Evolutionary conservation across 768 basidiomycete genomes (phyloP).

Genomic region (Arthromyces matolae): DNA sequence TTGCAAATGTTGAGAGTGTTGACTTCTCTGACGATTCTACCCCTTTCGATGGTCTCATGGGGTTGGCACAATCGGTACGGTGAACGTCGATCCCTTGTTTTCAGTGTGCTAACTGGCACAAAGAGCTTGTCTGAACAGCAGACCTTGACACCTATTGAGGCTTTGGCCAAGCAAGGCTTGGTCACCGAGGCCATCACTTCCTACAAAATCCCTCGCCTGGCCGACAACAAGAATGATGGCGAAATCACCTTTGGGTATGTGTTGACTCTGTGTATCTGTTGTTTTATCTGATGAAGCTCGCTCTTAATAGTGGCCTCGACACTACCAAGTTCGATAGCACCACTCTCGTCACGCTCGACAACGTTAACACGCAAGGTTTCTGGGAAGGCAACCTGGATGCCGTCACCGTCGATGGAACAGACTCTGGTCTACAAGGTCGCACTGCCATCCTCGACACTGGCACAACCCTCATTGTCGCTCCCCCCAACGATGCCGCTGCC

Average conservation of each 20-base stretch:
- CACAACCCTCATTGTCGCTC: constrained; percentile 50
- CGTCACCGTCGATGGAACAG: constrained; percentile 54
- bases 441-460: constrained; percentile 72
- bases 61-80: constrained; percentile 65
- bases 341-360: constrained; percentile 57
- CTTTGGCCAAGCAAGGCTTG: constrained; percentile 53
- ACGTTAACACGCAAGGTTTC: constrained; percentile 68
- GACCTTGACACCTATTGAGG: constrained; percentile 66
- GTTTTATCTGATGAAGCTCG: neutral
- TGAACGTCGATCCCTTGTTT: neutral
- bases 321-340: constrained; percentile 57
- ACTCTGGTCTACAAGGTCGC: constrained; percentile 50
- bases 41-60: constrained; percentile 75
- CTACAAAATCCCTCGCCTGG: constrained; percentile 75
- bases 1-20: constrained; percentile 51
- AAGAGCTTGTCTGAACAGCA: constrained; percentile 63
- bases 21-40: constrained; percentile 52
- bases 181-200: constrained; percentile 67
- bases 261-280: neutral
- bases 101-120: neutral
- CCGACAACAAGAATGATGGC: constrained; percentile 69
- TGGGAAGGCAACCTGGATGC: constrained; percentile 72
- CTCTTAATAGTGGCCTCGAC: constrained; percentile 52
- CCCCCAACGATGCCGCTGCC: constrained; percentile 33
- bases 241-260: constrained; percentile 72